Evolutionary conservation across 176 grass and related monocot genomes (phyloP).

Genomic region (Poa annua): DNA sequence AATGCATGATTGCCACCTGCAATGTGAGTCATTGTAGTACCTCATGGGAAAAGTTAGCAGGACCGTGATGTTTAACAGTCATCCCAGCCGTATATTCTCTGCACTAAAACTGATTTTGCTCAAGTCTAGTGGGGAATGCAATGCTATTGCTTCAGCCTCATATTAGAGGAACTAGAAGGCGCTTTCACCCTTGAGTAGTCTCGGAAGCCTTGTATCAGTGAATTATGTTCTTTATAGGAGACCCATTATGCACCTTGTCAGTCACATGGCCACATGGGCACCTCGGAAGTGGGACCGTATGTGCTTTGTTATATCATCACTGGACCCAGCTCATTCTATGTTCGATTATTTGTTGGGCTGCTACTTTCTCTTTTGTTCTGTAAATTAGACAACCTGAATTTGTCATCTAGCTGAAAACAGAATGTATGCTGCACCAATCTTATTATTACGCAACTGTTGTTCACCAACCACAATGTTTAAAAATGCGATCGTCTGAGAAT

Average conservation of each 20-base stretch:
- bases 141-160: background rate
- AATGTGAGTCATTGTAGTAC: background rate
- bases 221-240: background rate
- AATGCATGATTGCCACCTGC: background rate
- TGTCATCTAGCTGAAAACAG: conserved; percentile 31
- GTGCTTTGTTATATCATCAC: conserved; percentile 16
- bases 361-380: conserved; percentile 31
- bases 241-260: conserved; percentile 13
- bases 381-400: conserved; percentile 12
- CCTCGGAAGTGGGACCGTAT: background rate
- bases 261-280: conserved; percentile 36
- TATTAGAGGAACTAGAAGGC: background rate
- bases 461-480: background rate
- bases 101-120: background rate
- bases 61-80: background rate
- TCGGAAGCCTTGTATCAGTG: background rate
- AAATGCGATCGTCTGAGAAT: background rate
- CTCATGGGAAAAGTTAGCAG: background rate
- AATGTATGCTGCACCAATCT: conserved; percentile 30
- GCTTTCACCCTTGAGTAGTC: conserved; percentile 10
- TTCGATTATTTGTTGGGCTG: conserved; percentile 17
- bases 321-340: conserved; percentile 6
- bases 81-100: background rate
- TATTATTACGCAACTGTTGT: conserved; percentile 5
- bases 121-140: background rate